Evolutionary conservation across 192 early-diverging fungal species (phyloP), one percentile per base, ranked within the genome.

Genomic region (Radiomyces spectabilis): DNA sequence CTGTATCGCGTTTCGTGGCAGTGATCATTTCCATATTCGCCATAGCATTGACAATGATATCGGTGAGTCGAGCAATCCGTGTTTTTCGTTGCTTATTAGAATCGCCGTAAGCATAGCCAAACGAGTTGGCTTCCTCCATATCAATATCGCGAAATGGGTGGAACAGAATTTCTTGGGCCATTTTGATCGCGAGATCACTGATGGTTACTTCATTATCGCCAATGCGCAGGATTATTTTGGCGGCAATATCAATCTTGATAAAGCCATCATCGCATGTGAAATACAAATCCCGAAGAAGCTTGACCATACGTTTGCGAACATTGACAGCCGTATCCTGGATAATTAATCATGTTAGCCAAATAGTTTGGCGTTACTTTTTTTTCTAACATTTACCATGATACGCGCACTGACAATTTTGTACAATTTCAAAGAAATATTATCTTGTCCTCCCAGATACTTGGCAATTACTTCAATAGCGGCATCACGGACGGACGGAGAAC

Each of bases 391-490:
- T 71, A 87, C 86, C 57, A 92, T 70, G 2, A 94, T 78, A 24
- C 93, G 71, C 7, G 82, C 86, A 46, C 84, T 86, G 35, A 95
- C 74, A 34, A 89, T 68, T 27, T 82, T 78, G 54, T 92, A 95
- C 59, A 94, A 91, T 47, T 90, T 75, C 22, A 58, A 63, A 1
- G 85, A 76, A 16, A 95, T 74, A 41, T 67, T 75, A 7, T 73
- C 67, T 29, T 85, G 79, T 46, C 78, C 73, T 4, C 82, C 74
- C 41, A 94, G 64, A 54, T 92, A 89, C 48, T 85, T 87, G 16
- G 88, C 88, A 29, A 94, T 77, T 25, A 97, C 61, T 43, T 95
- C 88, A n/a, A 93, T 83, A 5, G 93, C 88, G 8, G 87, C 89
- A 72, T 95, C 94, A 29, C 94, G 81, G 15, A 97, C 94, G 8